These are phyloP conservation scores for Tetrastigma voinierianum DNA, from an alignment of 164 flowering plant genomes.

Conservation along the genomic window DNA sequence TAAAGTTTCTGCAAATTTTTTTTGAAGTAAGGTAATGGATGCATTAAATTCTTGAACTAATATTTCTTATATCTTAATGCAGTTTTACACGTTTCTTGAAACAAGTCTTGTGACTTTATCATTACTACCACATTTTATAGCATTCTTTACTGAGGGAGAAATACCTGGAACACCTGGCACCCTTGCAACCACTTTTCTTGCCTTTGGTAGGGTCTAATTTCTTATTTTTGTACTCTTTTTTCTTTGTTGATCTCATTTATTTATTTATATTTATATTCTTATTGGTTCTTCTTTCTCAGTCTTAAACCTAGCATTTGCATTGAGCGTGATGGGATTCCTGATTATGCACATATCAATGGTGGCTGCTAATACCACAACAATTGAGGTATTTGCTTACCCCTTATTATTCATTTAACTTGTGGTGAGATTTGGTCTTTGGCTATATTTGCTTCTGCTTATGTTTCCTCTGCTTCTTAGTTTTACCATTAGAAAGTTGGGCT, in stretches of 20 bases:
- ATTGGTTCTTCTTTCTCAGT: constrained; percentile 39
- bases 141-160: constrained; percentile 91
- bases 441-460: background rate
- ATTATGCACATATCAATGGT: constrained; percentile 95
- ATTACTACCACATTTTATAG: constrained; percentile 81
- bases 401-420: background rate
- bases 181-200: constrained; percentile 93
- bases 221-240: background rate
- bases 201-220: constrained; percentile 65
- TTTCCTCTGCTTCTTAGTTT: too few relatives aligned
- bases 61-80: constrained; percentile 28
- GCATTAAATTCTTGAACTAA: too few relatives aligned
- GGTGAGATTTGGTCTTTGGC: background rate
- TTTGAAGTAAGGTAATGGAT: too few relatives aligned
- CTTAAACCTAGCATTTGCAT: constrained; percentile 87
- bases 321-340: constrained; percentile 91
- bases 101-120: constrained; percentile 83
- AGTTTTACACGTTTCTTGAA: constrained; percentile 98
- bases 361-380: constrained; percentile 88
- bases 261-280: background rate
- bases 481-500: too few relatives aligned
- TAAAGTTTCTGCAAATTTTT: constrained; percentile 2
- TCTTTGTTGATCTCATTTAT: background rate
- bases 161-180: constrained; percentile 91
- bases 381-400: constrained; percentile 63